Evolutionary conservation across 164 flowering plant species (phyloP).

Genomic region (Macadamia tetraphylla): DNA sequence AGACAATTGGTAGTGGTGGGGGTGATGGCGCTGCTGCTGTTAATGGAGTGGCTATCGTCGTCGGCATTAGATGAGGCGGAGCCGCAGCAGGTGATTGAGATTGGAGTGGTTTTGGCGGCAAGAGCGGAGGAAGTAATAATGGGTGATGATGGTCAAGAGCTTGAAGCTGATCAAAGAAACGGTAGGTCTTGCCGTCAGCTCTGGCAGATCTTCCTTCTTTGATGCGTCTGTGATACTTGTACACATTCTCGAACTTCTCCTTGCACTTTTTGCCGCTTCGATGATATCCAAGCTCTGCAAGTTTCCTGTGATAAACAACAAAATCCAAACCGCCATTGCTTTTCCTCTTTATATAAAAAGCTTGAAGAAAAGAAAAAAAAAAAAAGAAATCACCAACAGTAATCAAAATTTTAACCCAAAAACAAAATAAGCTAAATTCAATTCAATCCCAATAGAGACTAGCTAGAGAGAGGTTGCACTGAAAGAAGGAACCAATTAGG

Average conservation of each 20-base stretch:
- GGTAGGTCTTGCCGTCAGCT: background rate
- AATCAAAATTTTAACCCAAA: too few relatives aligned
- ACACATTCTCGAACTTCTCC: background rate
- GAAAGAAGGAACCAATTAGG: background rate
- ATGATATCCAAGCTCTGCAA: background rate
- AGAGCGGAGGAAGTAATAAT: background rate
- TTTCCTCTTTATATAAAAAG: background rate
- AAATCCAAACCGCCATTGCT: too few relatives aligned
- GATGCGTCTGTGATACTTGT: background rate
- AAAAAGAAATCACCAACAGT: background rate
- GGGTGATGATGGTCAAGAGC: background rate
- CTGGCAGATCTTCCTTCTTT: background rate
- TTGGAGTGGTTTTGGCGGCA: background rate
- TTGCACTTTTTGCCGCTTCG: background rate
- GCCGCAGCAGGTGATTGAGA: constrained; percentile 8
- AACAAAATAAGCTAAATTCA: background rate
- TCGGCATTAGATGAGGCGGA: background rate
- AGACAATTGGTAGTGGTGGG: background rate
- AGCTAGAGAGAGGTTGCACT: background rate
- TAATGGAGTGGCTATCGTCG: background rate
- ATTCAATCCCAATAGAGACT: background rate
- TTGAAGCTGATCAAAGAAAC: background rate
- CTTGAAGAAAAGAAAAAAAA: background rate
- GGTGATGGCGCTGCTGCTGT: background rate
- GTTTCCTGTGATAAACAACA: background rate